Evolutionary conservation across 345 rosid genomes (phyloP), one percentile per base, ranked within the genome.

Genomic region (Hibiscus mutabilis): DNA sequence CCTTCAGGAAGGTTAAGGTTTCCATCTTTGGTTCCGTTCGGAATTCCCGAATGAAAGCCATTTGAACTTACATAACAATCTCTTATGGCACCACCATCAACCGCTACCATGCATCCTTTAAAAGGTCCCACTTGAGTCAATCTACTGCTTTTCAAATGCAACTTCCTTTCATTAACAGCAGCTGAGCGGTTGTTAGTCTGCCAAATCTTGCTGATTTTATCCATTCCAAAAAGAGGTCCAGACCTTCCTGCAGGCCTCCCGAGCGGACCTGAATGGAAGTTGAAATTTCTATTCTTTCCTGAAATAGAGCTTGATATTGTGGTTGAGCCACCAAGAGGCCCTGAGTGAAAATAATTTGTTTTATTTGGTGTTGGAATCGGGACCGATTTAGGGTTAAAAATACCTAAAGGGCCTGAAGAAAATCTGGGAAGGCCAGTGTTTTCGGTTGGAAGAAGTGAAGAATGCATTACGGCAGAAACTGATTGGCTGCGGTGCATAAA

Each of bases 41-140:
- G 70, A 71, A 68, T 74, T 75, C 79, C 78, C 0, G 78, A 79
- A 66, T 68, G 75, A 72, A 76, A 58, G 69, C 52, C 71, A 16
- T 67, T 64, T 27, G 80, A 68, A 72, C 61, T 84, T 37, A 73
- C 14, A 67, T 82, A 55, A 76, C 84, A 77, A 75, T 84, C 81
- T 74, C 76, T 83, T 8, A 82, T 78, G 19, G 86, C 69, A 8
- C 80, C 75, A 56, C 79, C 73, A 22, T 85, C 83, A 9, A 84
- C 66, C 61, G 83, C 85, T 69, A 80, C 74, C 83, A 81, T 74
- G 82, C 91, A 83, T 46, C 96, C 96, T 82, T 86, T 95, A 76
- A 91, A 84, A n/a, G 99, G 97, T 59, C 97, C 99, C 66, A 86
- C 89, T 76, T 90, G 90, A 76, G 91, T 84, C 75, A 83, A 78